These are phyloP conservation scores for Dioscorea alata DNA, from an alignment of 106 monocot genomes.

Conservation along the genomic window DNA sequence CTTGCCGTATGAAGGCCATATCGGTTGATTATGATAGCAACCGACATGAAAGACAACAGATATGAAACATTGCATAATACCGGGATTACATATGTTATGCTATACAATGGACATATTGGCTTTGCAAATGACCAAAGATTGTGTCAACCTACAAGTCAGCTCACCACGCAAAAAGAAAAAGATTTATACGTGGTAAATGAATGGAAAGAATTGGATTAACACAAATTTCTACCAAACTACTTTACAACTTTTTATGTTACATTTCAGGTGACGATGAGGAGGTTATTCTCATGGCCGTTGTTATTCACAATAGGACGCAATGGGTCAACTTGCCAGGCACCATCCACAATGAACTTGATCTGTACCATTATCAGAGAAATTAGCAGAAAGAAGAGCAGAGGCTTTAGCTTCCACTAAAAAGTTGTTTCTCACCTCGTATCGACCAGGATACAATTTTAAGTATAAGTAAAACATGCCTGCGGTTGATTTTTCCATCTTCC, in stretches of 20 bases:
- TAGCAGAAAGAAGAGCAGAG: neutral
- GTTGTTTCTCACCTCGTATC: slow-evolving; percentile 58
- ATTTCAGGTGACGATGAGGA: slow-evolving; percentile 41
- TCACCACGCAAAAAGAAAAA: neutral
- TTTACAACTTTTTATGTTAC: neutral
- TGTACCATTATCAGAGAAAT: slow-evolving; percentile 17
- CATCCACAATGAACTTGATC: slow-evolving; percentile 97
- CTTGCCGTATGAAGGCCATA: too few species aligned
- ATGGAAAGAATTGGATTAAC: slow-evolving; percentile 1
- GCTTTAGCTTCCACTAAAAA: neutral
- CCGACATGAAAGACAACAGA: too few species aligned
- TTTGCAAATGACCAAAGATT: too few species aligned
- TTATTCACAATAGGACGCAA: slow-evolving; percentile 48
- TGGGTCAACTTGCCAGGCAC: slow-evolving; percentile 75
- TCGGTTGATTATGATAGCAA: too few species aligned
- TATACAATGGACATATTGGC: too few species aligned
- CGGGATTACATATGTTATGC: too few species aligned
- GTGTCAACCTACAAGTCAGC: neutral
- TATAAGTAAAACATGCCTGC: slow-evolving; percentile 53
- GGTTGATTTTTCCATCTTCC: slow-evolving; percentile 71
- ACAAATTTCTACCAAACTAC: slow-evolving; percentile 1
- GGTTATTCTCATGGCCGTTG: slow-evolving; percentile 71
- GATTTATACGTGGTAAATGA: slow-evolving; percentile 3
- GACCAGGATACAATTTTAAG: slow-evolving; percentile 79
- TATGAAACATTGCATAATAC: too few species aligned